Conservation (phyloP, 1,139 yeast species). For the Scheffersomyces stambukii region DNA sequence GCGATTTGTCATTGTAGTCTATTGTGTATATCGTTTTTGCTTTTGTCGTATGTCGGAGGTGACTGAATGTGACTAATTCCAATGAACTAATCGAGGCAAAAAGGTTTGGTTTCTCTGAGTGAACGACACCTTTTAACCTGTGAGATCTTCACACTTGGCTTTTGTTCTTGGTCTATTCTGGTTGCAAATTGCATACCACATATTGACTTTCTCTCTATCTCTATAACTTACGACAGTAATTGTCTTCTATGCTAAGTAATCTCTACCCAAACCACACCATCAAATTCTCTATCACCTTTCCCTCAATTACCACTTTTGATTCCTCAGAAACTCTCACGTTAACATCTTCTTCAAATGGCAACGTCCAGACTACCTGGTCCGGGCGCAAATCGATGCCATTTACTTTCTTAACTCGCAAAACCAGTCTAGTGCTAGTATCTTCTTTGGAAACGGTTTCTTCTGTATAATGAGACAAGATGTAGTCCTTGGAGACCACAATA, state of each 20-base stretch:
- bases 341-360: constrained; percentile 16
- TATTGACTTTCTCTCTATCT: not conserved
- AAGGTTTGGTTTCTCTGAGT: no score
- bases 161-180: no score
- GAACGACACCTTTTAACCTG: no score
- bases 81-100: no score
- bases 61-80: no score
- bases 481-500: constrained; percentile 20
- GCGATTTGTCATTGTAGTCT: no score
- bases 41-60: no score
- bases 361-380: constrained; percentile 26
- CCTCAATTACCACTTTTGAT: constrained; percentile 28
- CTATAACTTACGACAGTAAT: not conserved
- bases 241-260: constrained; percentile 1
- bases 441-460: constrained; percentile 8
- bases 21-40: no score
- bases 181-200: not conserved
- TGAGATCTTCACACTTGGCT: no score
- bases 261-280: constrained; percentile 20
- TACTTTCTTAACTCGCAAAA: constrained; percentile 26
- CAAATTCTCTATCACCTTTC: constrained; percentile 34
- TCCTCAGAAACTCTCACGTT: constrained; percentile 18
- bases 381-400: constrained; percentile 31
- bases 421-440: constrained; percentile 9
- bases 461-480: constrained; percentile 14